Base-by-base conservation (phyloP, 257 asterid species). In the Datura wrightii region DNA sequence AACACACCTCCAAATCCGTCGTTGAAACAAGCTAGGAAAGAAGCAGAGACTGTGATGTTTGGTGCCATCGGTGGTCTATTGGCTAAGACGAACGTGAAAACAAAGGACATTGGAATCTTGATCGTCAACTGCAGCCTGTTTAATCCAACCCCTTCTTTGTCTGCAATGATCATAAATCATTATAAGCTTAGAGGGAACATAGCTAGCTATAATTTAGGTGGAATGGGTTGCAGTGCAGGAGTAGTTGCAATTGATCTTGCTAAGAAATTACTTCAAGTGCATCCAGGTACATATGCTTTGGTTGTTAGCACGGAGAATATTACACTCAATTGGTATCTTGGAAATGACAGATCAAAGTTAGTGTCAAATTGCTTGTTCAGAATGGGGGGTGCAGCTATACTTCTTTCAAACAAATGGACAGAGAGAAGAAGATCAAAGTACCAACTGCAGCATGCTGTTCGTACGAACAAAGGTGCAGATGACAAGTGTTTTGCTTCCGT, bases 161-260 rank as follows among this genome's bases (percentile, higher is more conserved):
- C 91, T 80, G 91, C 91, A 1, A 89, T 89, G 91, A 82, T 89
- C 5, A 74, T 89, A 79, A 89, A 89, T 46, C 91, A 89, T 85
- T 89, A 85, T 69, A 89, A 89, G 80, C 91, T 89, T 41, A 56
- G 91, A 39, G 91, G 91, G 34, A 89, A 89, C 39, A 83, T 89
- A 42, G 62, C 83, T 10, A 89, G 91, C 70, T 89, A 86, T 5
- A 89, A 83, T 80, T 58, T 89, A 80, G 91, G 91, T 48, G 91
- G 91, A 11, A 89, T 89, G 91, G 91, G 91, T 4, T 89, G 91
- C 46, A 89, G 91, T 79, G 91, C 91, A 18, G 91, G 91, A 34
- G 42, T 89, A 48, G 50, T 89, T 31, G 76, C 91, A 6, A 89
- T 89, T 48, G 91, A 89, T 87, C 91, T 89, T 24, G 91, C 88